phyloP scores from a whole-genome alignment of 192 early-diverging fungal species.

The Gigaspora rosea region DNA sequence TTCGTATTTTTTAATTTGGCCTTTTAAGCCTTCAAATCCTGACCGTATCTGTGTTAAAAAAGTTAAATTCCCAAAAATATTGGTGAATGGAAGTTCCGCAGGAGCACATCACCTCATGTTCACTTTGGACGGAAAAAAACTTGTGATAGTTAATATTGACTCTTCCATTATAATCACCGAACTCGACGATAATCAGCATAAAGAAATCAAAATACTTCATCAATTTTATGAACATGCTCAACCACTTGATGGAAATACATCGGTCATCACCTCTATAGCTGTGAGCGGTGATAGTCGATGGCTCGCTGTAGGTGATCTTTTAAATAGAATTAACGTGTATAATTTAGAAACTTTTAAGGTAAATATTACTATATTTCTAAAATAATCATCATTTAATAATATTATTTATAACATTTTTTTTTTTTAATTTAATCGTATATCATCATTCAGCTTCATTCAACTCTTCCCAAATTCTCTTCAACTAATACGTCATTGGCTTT shows the following conservation, averaged over 20 bases:
- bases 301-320: constrained; percentile 78
- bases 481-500: constrained; percentile 71
- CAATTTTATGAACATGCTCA: constrained; percentile 48
- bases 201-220: constrained; percentile 37
- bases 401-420: not conserved
- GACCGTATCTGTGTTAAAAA: constrained; percentile 51
- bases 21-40: constrained; percentile 37
- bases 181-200: constrained; percentile 58
- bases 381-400: not conserved
- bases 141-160: constrained; percentile 80
- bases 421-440: not conserved
- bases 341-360: constrained; percentile 73
- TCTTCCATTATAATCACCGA: constrained; percentile 77
- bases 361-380: constrained; percentile 19
- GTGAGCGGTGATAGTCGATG: constrained; percentile 80
- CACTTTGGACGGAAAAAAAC: constrained; percentile 70
- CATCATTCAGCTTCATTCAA: constrained; percentile 58
- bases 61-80: constrained; percentile 42
- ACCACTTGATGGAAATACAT: constrained; percentile 28
- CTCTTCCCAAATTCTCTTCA: constrained; percentile 61
- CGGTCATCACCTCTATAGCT: constrained; percentile 68
- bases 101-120: constrained; percentile 77
- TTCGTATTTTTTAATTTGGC: not conserved
- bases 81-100: constrained; percentile 37
- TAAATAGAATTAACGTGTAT: constrained; percentile 72